Evolutionary conservation across 176 grass and related monocot genomes (phyloP).

Genomic region (Thinopyrum elongatum): DNA sequence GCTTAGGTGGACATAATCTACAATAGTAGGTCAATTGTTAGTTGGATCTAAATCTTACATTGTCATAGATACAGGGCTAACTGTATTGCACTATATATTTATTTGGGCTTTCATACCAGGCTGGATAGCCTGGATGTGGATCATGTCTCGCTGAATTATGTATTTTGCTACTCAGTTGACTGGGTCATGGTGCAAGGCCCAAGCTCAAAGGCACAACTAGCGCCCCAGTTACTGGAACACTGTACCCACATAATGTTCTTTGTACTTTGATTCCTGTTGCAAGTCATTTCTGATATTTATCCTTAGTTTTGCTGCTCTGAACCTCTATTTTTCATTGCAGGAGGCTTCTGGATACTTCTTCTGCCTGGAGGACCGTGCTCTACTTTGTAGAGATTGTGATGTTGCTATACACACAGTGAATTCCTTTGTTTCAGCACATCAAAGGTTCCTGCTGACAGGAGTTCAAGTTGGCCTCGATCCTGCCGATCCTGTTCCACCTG

Average conservation of each 20-base stretch:
- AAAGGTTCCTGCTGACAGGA: constrained; percentile 84
- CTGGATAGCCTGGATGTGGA: not conserved
- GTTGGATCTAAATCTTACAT: not conserved
- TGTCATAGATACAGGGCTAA: not conserved
- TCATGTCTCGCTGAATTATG: not conserved
- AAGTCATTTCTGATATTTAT: constrained; percentile 20
- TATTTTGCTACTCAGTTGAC: not conserved
- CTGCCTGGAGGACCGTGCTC: constrained; percentile 88
- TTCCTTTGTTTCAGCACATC: constrained; percentile 67
- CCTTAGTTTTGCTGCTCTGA: not conserved
- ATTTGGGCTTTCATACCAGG: not conserved
- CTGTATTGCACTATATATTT: constrained; percentile 15
- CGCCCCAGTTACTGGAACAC: not conserved
- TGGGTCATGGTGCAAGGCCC: not conserved
- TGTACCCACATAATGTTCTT: not conserved
- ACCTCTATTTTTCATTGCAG: constrained; percentile 41
- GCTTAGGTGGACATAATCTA: not conserved
- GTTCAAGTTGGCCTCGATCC: constrained; percentile 76
- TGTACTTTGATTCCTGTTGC: not conserved
- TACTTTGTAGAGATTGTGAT: constrained; percentile 88
- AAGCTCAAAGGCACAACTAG: not conserved
- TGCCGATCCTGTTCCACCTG: constrained; percentile 47
- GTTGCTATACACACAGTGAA: constrained; percentile 81
- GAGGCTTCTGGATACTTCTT: constrained; percentile 92
- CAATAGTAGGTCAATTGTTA: not conserved